Base-by-base conservation (phyloP, 352 stramenopile genomes). In the Phytophthora brassicae region DNA sequence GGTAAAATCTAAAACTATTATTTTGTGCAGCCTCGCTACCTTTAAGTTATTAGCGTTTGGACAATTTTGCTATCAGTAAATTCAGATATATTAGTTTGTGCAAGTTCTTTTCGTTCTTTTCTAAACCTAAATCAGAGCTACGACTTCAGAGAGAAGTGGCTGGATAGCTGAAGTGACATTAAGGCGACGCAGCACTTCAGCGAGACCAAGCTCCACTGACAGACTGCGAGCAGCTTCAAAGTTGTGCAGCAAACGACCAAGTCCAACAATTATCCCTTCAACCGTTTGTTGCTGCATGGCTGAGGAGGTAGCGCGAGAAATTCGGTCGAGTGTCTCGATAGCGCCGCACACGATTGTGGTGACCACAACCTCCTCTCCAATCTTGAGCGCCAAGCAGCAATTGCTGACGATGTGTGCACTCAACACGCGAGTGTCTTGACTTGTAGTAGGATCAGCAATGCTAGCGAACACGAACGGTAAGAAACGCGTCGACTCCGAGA, bases 311-410 rank as follows among this genome's bases (percentile, higher is more conserved):
- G 54, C 13, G 69, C 52, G 9, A 86, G 72, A 75, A n/a, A 90
- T 64, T n/a, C 64, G 60, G 24, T 92, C 82, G 19, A 94, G 70
- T 3, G 79, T 84, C 55, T 94, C 84, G 8, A 85, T 69, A 6
- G 73, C 81, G 7, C 84, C 84, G 24, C 80, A 89, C 20, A 94
- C 68, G 19, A 94, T 70, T 14, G 77, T 87, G 23, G 80, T 90
- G 53, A 92, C 72, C 29, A 90, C 68, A 13, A 87, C 64, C 28
- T 91, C 81, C 43, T 94, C 81, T 29, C 85, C 84, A 9, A 86
- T 72, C 38, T 81, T 61, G 43, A 90, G 72, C 16, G 80, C 75
- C 38, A 88, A 64, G 46, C 76, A 90, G 65, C 81, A 89, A 55
- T 94, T 94, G 66, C 78, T 75, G 29, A 94, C 75, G 22, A 92